Evolutionary conservation across 306 rosid genomes (phyloP), one percentile per base, ranked within the genome.

Genomic region (Acacia acuminata): DNA sequence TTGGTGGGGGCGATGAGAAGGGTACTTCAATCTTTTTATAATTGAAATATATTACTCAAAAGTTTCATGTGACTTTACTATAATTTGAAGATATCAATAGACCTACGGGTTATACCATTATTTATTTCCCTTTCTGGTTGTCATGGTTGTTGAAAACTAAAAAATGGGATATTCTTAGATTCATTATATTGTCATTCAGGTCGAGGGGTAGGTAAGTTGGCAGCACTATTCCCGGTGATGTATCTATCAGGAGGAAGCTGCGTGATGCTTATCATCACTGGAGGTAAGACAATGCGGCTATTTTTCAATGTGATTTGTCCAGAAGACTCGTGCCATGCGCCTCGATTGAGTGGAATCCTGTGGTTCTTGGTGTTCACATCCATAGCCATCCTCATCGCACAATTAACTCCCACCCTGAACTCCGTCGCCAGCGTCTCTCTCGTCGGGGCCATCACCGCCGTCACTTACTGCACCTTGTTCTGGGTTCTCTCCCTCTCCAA

Each of bases 321-420:
- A 0, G 60, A 80, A 1, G 76, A 34, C 3, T 42, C 66, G 13
- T 91, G 93, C 30, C 71, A 51, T 0, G 86, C 82, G 0, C 81
- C 77, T 45, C 45, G 87, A 2, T 64, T 85, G 3, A 89, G 43
- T 15, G 85, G 85, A 1, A 30, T n/a, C 0, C 83, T 84, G 44
- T 92, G 98, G 90, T 94, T 84, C 84, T 68, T 92, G 70, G 81
- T 84, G 22, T 94, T 94, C 76, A 80, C 88, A 0, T 82, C 85
- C 48, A 17, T 86, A 0, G 94, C 98, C 48, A 88, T 89, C 38
- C 65, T 78, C 48, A 53, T 90, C 1, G 94, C 93, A 11, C 97
- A 87, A 34, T 60, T 90, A 20, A 58, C 14, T 24, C 98, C 95
- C 7, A 94, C 88, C 61, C 79, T 94, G 34, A 86, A 92, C 74